Evolutionary conservation across 129 eudicot genomes (phyloP).

Genomic region (Lactuca saligna): DNA sequence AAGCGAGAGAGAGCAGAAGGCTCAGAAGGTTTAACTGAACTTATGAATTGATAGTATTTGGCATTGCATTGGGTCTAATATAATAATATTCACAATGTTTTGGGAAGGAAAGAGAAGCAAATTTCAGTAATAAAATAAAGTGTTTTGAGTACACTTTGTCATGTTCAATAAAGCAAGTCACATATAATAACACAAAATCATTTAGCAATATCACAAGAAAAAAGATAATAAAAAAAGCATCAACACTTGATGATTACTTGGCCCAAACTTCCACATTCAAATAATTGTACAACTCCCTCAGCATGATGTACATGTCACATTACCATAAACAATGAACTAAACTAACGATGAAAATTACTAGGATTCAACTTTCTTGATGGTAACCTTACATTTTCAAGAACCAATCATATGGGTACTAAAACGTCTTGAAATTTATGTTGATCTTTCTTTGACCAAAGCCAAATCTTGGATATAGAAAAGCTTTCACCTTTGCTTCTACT

Average conservation of each 20-base stretch:
- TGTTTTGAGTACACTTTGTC: constrained; percentile 31
- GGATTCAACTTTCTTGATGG: constrained; percentile 39
- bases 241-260: constrained; percentile 12
- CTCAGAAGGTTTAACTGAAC: too few relatives aligned
- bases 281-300: constrained; percentile 27
- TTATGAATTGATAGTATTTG: too few relatives aligned
- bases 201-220: constrained; percentile 6
- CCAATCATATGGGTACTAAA: constrained; percentile 40
- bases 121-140: constrained; percentile 27
- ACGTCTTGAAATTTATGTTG: constrained; percentile 53
- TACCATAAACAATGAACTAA: constrained; percentile 8
- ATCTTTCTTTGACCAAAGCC: constrained; percentile 95
- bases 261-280: constrained; percentile 25
- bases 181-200: constrained; percentile 22
- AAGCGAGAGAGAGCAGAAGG: too few relatives aligned
- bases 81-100: constrained; percentile 21
- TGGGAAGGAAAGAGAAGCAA: constrained; percentile 31
- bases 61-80: not conserved
- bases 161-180: constrained; percentile 27
- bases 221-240: not conserved
- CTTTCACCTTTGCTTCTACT: constrained; percentile 86
- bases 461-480: constrained; percentile 93
- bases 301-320: constrained; percentile 30
- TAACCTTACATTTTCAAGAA: constrained; percentile 49
- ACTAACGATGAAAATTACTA: constrained; percentile 24